A percentile compares a stretch with the other conserved stretches of the same genome.
Conservation (phyloP, 352 stramenopile genomes). For the Phytophthora fragariae region DNA sequence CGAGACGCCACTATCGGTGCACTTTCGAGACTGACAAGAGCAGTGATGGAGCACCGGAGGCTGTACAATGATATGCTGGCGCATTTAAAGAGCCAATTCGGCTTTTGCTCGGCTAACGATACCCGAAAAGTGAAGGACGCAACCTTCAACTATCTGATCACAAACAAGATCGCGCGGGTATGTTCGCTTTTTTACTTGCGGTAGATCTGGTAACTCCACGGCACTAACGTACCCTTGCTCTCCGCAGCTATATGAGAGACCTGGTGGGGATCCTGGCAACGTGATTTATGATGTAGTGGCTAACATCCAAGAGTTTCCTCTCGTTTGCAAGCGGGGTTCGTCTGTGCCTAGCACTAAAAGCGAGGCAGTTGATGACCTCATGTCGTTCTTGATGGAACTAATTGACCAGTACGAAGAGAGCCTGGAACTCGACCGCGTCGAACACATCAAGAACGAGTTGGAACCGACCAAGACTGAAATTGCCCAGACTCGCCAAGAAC, state of each 20-base stretch:
- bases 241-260: slow-evolving; percentile 36
- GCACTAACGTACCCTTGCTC: slow-evolving; percentile 20
- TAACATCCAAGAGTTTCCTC: slow-evolving; percentile 46
- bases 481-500: slow-evolving; percentile 3
- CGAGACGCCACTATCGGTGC: slow-evolving; percentile 61
- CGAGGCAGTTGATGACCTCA: slow-evolving; percentile 50
- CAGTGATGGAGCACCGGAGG: slow-evolving; percentile 48
- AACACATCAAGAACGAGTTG: slow-evolving; percentile 25
- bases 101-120: slow-evolving; percentile 46
- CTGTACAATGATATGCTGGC: slow-evolving; percentile 56
- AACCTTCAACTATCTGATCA: slow-evolving; percentile 57
- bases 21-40: slow-evolving; percentile 44
- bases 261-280: slow-evolving; percentile 24
- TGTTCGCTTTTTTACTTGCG: slow-evolving; percentile 8
- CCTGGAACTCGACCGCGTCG: slow-evolving; percentile 23
- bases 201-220: not conserved
- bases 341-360: slow-evolving; percentile 40
- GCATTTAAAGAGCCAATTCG: slow-evolving; percentile 52
- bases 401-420: slow-evolving; percentile 46
- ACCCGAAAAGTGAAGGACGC: slow-evolving; percentile 56
- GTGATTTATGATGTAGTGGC: slow-evolving; percentile 47
- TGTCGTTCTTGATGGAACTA: slow-evolving; percentile 55
- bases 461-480: slow-evolving; percentile 7
- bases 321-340: slow-evolving; percentile 40
- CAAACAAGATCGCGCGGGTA: slow-evolving; percentile 54